Evolutionary conservation across 805 yeast species (phyloP), one percentile per base, ranked within the genome.

Genomic region (Teunomyces kruisii): DNA sequence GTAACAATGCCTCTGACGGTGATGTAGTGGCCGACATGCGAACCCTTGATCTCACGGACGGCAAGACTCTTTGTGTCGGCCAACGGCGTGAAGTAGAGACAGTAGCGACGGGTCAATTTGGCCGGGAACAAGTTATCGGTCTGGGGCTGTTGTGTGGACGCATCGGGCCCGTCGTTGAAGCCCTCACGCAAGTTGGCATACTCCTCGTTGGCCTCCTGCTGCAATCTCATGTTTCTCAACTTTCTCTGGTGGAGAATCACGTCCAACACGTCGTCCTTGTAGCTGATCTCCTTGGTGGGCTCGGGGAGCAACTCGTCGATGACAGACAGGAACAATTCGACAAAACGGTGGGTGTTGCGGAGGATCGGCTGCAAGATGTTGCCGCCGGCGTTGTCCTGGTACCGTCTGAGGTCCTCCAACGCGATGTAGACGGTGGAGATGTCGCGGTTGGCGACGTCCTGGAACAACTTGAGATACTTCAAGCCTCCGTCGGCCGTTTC

Each of bases 1-100:
- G 98, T 94, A 41, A 92, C 89, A 53, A 94, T 91, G 45, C 99
- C 99, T 51, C 96, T 75, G 3, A 91, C 86, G 0, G 97, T 91
- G 57, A 94, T 86, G 50, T 88, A 78, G 56, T 86, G 83, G 40
- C 99, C 99, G 42, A 94, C 75, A 52, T 80, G 83, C 31, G 75
- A 70, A 50, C 97, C 97, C 60, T 83, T 85, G 47, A 94, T 84
- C 52, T 90, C 91, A 65, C 99, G 81, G 5, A 94, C 98, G 2
- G 97, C 86, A 45, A 88, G 68, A 1, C 94, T 81, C 55, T 83
- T 83, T 42, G 56, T 54, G 31, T 70, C 59, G 28, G 67, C 52
- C 47, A 84, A 71, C 1, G 99, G 99, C 65, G 83, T 83, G 74
- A 94, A 88, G 68, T 92, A 94, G 32, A 94, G 64, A 52, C 79